Conservation (phyloP, 2,329 filamentous ascomycete genomes). For the Hortaea werneckii region DNA sequence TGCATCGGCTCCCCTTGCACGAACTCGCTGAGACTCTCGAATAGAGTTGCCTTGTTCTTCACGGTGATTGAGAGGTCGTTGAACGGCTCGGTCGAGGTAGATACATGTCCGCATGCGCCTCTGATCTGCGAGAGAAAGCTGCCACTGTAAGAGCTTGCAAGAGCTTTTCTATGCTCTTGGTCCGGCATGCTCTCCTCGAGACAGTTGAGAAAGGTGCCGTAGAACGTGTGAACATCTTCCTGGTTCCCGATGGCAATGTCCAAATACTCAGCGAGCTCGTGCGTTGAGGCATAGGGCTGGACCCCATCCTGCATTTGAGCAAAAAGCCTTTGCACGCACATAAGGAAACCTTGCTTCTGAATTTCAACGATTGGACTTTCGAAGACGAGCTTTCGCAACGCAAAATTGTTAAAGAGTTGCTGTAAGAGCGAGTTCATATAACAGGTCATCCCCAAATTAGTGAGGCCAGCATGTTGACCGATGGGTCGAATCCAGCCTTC, state of each 20-base stretch:
- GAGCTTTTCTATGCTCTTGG: constrained; percentile 56
- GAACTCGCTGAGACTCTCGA: constrained; percentile 88
- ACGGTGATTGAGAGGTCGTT: constrained; percentile 94
- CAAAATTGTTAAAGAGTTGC: constrained; percentile 90
- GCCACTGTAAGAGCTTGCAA: constrained; percentile 82
- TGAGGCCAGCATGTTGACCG: constrained; percentile 46
- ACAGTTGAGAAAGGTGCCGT: constrained; percentile 83
- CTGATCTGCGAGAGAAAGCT: constrained; percentile 90
- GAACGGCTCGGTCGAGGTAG: constrained; percentile 80
- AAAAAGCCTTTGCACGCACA: constrained; percentile 72
- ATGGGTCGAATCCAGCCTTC: constrained; percentile 35
- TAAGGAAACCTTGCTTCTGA: constrained; percentile 57
- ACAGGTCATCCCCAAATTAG: constrained; percentile 89
- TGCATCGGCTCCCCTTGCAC: constrained; percentile 95
- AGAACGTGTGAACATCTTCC: constrained; percentile 98
- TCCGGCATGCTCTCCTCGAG: constrained; percentile 73
- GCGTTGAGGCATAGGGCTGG: constrained; percentile 62
- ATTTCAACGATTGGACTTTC: constrained; percentile 38
- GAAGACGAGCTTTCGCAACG: constrained; percentile 79
- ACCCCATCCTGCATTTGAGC: constrained; percentile 75
- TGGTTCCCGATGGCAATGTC: constrained; percentile 79
- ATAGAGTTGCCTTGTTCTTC: constrained; percentile 73
- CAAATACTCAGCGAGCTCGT: constrained; percentile 62
- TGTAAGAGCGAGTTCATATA: constrained; percentile 93
- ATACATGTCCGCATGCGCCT: constrained; percentile 88